phyloP scores from a whole-genome alignment of 2,329 filamentous ascomycete genomes.

The Calonectria multiphialidica region DNA sequence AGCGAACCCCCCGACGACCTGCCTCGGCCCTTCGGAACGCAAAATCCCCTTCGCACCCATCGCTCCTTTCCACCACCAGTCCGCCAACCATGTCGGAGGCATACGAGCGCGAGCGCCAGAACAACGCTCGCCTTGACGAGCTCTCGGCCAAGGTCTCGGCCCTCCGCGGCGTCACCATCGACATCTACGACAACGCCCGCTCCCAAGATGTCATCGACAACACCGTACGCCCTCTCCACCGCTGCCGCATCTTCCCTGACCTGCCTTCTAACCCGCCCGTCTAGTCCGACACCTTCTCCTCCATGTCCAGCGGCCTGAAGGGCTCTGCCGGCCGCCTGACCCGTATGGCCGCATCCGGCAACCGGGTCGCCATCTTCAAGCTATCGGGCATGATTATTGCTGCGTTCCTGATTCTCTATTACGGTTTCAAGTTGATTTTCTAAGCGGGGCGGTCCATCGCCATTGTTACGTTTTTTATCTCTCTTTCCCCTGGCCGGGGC shows the following conservation, averaged over 20 bases:
- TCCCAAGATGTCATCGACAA: conserved; percentile 90
- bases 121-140: conserved; percentile 93
- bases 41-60: neutral
- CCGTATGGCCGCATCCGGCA: conserved; percentile 91
- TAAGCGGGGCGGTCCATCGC: conserved; percentile 43
- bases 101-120: conserved; percentile 88
- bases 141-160: conserved; percentile 92
- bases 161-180: conserved; percentile 91
- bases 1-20: neutral
- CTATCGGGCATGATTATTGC: conserved; percentile 85
- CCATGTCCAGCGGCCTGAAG: conserved; percentile 84
- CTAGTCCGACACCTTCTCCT: conserved; percentile 90
- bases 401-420: conserved; percentile 80
- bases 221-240: conserved; percentile 68
- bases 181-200: conserved; percentile 97
- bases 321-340: conserved; percentile 86
- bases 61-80: neutral
- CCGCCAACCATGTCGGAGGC: conserved; percentile 76
- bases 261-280: conserved; percentile 21
- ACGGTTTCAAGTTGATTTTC: conserved; percentile 74
- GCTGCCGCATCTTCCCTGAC: neutral
- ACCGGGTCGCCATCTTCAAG: conserved; percentile 92
- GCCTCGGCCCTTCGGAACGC: neutral
- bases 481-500: neutral
- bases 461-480: neutral